Evolutionary conservation across 2,329 filamentous ascomycete genomes (phyloP), one percentile per base, ranked within the genome.

Genomic region (Meredithiella fracta): DNA sequence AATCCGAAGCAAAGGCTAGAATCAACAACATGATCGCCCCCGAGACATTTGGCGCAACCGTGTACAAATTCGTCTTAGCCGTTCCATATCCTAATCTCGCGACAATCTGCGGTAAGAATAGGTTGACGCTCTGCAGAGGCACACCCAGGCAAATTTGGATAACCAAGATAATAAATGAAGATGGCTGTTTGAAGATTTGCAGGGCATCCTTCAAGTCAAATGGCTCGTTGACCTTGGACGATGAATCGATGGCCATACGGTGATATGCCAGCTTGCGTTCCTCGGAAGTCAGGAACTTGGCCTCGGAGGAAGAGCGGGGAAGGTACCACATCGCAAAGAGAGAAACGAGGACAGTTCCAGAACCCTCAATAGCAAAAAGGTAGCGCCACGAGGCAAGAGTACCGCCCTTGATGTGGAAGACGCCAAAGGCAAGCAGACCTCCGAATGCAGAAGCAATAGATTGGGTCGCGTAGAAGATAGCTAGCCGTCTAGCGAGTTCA

Each of bases 231-330:
- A 79, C 76, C 15, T 72, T 70, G 0, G 83, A 79, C 1, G 83
- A 87, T 5, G 79, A 83, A 65, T 91, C 86, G 53, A 86, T 75
- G 60, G 84, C 82, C 60, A 89, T 85, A n/a, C 85, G 80, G 62
- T 80, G 78, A 62, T 79, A 82, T 2, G 85, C 85, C 0, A 89
- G 73, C 7, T 72, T 70, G 63, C 80, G 83, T 65, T 90, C 83
- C 1, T 80, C 78, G 1, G 76, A 71, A 57, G 67, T 79, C 20
- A 89, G 71, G 63, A 89, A 89, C 1, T 66, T 71, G 1, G 83
- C 83, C 60, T 80, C 74, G 37, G 77, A 73, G 0, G 82, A 80
- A 50, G 75, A 82, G 55, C 67, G 72, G 0, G 85, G 85, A 1
- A 90, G 74, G 62, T 85, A 86, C 68, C 76, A 81, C 66, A 75